A percentile compares a stretch with the other conserved stretches of the same genome.
Conservation (phyloP, 192 early-diverging fungal species). For the Backusella parvicylindrica region DNA sequence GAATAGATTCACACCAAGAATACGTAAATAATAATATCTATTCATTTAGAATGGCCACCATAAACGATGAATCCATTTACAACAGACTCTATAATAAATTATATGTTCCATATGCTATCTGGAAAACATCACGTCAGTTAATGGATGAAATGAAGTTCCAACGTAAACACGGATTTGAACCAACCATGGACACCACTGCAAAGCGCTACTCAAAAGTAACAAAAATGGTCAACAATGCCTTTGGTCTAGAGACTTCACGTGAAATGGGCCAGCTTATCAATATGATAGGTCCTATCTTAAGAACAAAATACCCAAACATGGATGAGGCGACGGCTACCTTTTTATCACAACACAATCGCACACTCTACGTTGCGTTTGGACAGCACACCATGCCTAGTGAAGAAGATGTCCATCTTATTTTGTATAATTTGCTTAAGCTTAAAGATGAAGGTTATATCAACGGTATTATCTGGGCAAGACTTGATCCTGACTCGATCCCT, state of each 20-base stretch:
- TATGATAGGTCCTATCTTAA: constrained; percentile 33
- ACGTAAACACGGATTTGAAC: neutral
- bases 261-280: constrained; percentile 14
- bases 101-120: neutral
- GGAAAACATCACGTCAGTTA: neutral
- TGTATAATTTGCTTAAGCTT: constrained; percentile 7
- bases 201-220: neutral
- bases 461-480: constrained; percentile 35
- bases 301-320: constrained; percentile 15
- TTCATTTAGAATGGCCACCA: neutral
- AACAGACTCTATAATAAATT: neutral
- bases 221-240: constrained; percentile 26
- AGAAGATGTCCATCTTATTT: constrained; percentile 9
- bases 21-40: neutral
- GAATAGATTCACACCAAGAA: neutral
- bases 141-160: neutral
- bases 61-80: neutral
- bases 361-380: constrained; percentile 36
- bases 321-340: neutral
- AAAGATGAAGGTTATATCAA: constrained; percentile 19
- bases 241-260: constrained; percentile 23
- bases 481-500: neutral
- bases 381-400: constrained; percentile 3
- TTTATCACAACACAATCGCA: constrained; percentile 14
- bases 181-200: neutral